These are phyloP conservation scores for Xerophyta viscosa DNA, from an alignment of 106 monocot genomes.

Conservation along the genomic window DNA sequence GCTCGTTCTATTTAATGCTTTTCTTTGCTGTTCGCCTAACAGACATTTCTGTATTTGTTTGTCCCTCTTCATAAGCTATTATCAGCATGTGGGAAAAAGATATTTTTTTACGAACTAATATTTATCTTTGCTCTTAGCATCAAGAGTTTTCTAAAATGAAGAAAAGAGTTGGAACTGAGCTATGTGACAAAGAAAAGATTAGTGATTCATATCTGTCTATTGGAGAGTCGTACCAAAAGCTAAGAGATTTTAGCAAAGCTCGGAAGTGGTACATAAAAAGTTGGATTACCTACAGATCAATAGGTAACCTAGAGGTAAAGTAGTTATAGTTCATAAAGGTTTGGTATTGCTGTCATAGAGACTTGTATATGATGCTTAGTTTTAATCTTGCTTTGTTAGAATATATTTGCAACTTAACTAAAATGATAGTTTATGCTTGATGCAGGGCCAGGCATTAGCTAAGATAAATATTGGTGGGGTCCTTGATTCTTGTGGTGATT, in stretches of 20 bases:
- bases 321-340: no score
- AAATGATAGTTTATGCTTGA: background rate
- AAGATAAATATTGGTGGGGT: slow-evolving; percentile 94
- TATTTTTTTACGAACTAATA: no score
- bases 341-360: no score
- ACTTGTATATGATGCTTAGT: no score
- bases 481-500: slow-evolving; percentile 85
- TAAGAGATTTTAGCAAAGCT: slow-evolving; percentile 81
- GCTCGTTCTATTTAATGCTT: no score
- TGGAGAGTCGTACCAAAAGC: slow-evolving; percentile 91
- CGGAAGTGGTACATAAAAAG: slow-evolving; percentile 97
- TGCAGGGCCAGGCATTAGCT: slow-evolving; percentile 89
- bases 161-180: slow-evolving; percentile 71
- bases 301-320: slow-evolving; percentile 76
- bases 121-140: slow-evolving; percentile 69
- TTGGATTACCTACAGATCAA: slow-evolving; percentile 73
- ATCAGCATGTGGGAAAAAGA: no score
- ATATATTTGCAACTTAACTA: slow-evolving; percentile 3
- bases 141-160: slow-evolving; percentile 88
- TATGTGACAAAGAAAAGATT: slow-evolving; percentile 84
- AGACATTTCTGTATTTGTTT: no score
- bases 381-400: no score
- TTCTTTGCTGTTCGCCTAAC: no score
- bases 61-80: no score
- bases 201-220: slow-evolving; percentile 77